Percentiles rank a stretch among this genome's conserved stretches.
Evolutionary conservation across 371 early-diverging fungal genomes (phyloP).

Genomic region (Mortierella sp.): DNA sequence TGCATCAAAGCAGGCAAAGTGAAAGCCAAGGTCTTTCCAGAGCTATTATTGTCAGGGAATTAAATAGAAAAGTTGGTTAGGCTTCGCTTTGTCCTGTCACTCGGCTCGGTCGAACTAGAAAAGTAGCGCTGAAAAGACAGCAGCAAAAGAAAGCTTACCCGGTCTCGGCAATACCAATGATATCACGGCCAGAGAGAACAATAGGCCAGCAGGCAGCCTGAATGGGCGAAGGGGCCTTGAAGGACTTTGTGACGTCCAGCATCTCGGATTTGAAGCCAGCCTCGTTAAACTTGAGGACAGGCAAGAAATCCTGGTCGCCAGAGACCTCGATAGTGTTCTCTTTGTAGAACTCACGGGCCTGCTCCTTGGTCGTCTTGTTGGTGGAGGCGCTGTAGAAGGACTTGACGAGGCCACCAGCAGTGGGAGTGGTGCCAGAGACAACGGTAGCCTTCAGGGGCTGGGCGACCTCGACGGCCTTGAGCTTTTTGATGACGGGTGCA

Average conservation of each 20-base stretch:
- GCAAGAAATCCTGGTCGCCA: slow-evolving; percentile 76
- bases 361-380: slow-evolving; percentile 57
- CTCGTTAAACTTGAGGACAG: slow-evolving; percentile 83
- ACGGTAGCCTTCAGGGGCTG: slow-evolving; percentile 47
- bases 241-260: slow-evolving; percentile 86
- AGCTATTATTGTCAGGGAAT: slow-evolving; percentile 40
- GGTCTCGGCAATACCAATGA: slow-evolving; percentile 89
- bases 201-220: slow-evolving; percentile 96
- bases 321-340: slow-evolving; percentile 77
- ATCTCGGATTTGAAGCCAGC: slow-evolving; percentile 80
- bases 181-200: slow-evolving; percentile 77
- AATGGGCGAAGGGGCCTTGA: slow-evolving; percentile 94
- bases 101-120: too few relatives aligned
- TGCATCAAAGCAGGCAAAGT: slow-evolving; percentile 92
- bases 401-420: slow-evolving; percentile 36
- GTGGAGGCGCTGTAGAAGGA: slow-evolving; percentile 44
- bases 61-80: neutral
- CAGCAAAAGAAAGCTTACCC: slow-evolving; percentile 63
- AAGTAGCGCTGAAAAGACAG: too few relatives aligned
- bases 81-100: neutral
- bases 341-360: slow-evolving; percentile 70
- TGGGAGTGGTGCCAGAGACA: slow-evolving; percentile 39
- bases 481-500: slow-evolving; percentile 61
- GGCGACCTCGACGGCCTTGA: slow-evolving; percentile 49
- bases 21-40: slow-evolving; percentile 96